Evolutionary conservation across 2,329 filamentous ascomycete genomes (phyloP).

Genomic region (Pyrenophora graminea): DNA sequence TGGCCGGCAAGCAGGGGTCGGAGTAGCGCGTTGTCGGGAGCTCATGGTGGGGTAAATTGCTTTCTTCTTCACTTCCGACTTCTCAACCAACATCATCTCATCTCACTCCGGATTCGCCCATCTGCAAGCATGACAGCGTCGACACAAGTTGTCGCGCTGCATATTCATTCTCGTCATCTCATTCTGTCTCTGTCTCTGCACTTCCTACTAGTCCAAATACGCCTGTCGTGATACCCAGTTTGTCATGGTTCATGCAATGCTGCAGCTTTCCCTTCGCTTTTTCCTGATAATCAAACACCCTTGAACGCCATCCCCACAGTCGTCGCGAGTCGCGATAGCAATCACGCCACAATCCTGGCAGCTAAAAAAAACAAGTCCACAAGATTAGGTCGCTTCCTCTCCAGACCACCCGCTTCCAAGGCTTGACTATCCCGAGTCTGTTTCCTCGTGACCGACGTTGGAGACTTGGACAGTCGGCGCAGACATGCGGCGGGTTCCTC

Average conservation of each 20-base stretch:
- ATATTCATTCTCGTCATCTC: neutral
- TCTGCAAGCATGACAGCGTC: too few species aligned
- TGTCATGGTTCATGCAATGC: too few species aligned
- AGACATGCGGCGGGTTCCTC: neutral
- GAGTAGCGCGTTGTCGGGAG: constrained; percentile 1
- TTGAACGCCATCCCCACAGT: too few species aligned
- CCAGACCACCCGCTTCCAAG: too few species aligned
- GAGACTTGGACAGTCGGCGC: neutral
- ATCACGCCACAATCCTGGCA: too few species aligned
- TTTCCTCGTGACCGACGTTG: neutral
- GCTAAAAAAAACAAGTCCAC: too few species aligned
- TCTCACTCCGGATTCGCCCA: neutral
- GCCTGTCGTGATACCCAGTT: too few species aligned
- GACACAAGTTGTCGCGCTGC: neutral
- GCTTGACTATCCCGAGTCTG: neutral
- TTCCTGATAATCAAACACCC: too few species aligned
- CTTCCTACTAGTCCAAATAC: too few species aligned
- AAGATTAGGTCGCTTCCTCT: too few species aligned
- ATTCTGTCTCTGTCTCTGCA: neutral
- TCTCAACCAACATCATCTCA: constrained; percentile 1
- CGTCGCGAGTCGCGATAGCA: too few species aligned
- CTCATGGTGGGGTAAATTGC: constrained; percentile 4
- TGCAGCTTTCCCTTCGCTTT: too few species aligned
- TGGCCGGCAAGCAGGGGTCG: neutral
- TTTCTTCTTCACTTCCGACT: neutral